These are phyloP conservation scores for Oryza punctata DNA, from an alignment of 176 grass and related monocot species.

Conservation along the genomic window DNA sequence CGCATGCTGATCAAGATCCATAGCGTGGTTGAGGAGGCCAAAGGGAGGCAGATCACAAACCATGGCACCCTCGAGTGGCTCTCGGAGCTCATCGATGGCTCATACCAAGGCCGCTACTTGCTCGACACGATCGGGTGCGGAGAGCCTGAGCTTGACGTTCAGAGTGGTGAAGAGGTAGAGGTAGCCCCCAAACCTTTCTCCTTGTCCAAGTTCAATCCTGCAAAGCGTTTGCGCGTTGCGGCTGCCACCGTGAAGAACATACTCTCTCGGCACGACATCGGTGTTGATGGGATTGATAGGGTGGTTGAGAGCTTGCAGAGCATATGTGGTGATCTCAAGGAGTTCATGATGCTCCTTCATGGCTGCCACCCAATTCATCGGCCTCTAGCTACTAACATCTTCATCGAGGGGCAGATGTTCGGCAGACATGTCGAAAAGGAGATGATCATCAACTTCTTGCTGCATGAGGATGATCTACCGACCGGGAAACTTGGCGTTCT, in stretches of 20 bases:
- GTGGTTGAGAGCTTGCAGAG: conserved; percentile 1
- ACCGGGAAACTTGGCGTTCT: not conserved
- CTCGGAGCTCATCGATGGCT: not conserved
- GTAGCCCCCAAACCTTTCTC: not conserved
- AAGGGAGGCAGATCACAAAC: conserved; percentile 33
- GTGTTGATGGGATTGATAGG: not conserved
- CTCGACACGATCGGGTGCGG: conserved; percentile 1
- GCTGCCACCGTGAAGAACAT: conserved; percentile 6
- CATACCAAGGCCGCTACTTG: conserved; percentile 28
- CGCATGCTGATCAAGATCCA: conserved; percentile 28
- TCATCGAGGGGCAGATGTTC: conserved; percentile 34
- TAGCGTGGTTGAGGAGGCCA: conserved; percentile 32
- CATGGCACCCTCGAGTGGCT: conserved; percentile 29
- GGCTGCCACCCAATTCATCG: not conserved
- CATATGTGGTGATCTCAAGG: not conserved
- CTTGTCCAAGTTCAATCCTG: conserved; percentile 22
- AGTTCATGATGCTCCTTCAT: conserved; percentile 43
- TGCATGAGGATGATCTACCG: not conserved
- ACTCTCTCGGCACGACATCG: not conserved
- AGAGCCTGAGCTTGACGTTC: not conserved
- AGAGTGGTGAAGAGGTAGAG: not conserved
- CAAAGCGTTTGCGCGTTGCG: not conserved
- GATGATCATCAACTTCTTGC: conserved; percentile 40
- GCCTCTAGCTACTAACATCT: conserved; percentile 27
- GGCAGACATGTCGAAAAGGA: conserved; percentile 35